A percentile compares a stretch with the other conserved stretches of the same genome.
Evolutionary conservation across 2,329 filamentous ascomycete genomes (phyloP).

Genomic region (Thermoascus crustaceus): DNA sequence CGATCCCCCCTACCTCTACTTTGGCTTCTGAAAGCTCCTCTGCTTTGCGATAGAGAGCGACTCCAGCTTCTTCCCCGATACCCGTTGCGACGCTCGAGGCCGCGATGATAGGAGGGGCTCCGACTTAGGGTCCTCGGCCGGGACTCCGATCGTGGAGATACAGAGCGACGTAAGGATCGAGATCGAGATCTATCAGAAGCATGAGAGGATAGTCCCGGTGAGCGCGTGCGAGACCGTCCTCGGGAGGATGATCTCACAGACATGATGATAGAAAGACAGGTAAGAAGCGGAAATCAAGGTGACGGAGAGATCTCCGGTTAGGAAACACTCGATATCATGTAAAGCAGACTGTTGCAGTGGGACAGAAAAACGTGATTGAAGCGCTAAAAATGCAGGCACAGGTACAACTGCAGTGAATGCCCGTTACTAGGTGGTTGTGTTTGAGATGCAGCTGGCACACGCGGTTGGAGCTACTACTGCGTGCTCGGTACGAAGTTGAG

Average conservation of each 20-base stretch:
- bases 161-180: slow-evolving; percentile 23
- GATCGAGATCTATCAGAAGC: slow-evolving; percentile 13
- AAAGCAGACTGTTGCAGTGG: too few species aligned
- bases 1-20: slow-evolving; percentile 34
- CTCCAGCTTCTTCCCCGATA: slow-evolving; percentile 19
- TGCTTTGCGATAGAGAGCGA: slow-evolving; percentile 21
- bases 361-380: too few species aligned
- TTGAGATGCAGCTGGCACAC: too few species aligned
- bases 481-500: too few species aligned
- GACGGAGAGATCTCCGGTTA: too few species aligned
- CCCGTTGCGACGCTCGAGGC: slow-evolving; percentile 18
- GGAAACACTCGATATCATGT: too few species aligned
- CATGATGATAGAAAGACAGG: too few species aligned
- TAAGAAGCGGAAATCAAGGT: too few species aligned
- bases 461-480: too few species aligned
- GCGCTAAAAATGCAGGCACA: too few species aligned
- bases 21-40: slow-evolving; percentile 26
- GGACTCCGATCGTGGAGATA: slow-evolving; percentile 26
- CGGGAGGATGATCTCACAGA: slow-evolving; percentile 18
- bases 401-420: too few species aligned
- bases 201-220: slow-evolving; percentile 11
- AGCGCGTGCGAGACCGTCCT: slow-evolving; percentile 18
- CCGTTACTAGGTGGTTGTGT: too few species aligned
- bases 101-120: slow-evolving; percentile 18
- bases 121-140: slow-evolving; percentile 21